These are phyloP conservation scores for Yarrowia keelungensis DNA, from an alignment of 805 yeast species.

Conservation along the genomic window DNA sequence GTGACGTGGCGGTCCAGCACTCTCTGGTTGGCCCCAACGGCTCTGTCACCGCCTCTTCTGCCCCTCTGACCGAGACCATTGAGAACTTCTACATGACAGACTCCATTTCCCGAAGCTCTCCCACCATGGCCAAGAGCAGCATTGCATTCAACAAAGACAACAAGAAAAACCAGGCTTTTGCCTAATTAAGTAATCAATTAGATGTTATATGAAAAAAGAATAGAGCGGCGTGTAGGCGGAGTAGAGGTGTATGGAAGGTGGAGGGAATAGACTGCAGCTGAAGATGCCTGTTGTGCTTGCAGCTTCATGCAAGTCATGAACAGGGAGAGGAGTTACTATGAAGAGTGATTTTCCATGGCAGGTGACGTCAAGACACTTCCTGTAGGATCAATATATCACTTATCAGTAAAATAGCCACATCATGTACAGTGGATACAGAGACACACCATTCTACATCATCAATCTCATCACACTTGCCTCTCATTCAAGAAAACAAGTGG, in stretches of 20 bases:
- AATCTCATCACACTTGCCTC: too few relatives aligned
- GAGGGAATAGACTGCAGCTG: too few relatives aligned
- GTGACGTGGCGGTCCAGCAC: conserved; percentile 62
- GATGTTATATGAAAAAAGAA: conserved; percentile 19
- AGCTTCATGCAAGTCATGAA: too few relatives aligned
- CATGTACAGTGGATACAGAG: too few relatives aligned
- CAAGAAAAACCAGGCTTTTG: conserved; percentile 40
- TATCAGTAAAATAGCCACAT: too few relatives aligned
- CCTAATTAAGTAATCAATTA: conserved; percentile 37
- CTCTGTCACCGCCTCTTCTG: conserved; percentile 55
- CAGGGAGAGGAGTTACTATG: too few relatives aligned
- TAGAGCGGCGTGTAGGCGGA: background rate
- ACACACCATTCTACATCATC: too few relatives aligned
- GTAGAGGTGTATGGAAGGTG: background rate
- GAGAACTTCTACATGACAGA: conserved; percentile 88
- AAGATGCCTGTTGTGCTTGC: too few relatives aligned
- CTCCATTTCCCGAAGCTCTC: conserved; percentile 83
- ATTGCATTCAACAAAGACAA: conserved; percentile 51
- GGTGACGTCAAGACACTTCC: too few relatives aligned
- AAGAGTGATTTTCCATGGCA: too few relatives aligned
- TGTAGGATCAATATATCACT: too few relatives aligned
- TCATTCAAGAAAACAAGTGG: too few relatives aligned
- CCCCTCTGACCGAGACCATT: conserved; percentile 70
- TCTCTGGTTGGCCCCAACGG: conserved; percentile 50
- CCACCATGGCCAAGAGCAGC: conserved; percentile 89